phyloP scores from a whole-genome alignment of 108 stramenopile genomes.

The Discostella stelligeroides region DNA sequence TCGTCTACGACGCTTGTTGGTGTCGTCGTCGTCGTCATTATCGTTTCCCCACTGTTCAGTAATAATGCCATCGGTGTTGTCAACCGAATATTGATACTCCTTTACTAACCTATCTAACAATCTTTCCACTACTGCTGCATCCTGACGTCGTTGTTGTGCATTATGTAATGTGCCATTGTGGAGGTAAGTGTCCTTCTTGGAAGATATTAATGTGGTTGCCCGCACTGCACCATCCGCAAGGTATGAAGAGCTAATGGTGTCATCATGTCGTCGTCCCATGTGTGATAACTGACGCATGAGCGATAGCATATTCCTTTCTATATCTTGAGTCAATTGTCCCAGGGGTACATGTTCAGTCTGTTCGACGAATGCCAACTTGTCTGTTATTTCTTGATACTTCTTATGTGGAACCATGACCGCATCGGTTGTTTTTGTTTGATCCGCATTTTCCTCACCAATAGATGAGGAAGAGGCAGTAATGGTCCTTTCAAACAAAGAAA shows the following conservation, averaged over 20 bases:
- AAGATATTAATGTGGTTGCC: background rate
- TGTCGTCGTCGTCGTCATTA: background rate
- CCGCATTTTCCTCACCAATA: too few species aligned
- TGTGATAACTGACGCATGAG: slow-evolving; percentile 32
- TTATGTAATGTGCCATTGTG: background rate
- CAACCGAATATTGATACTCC: background rate
- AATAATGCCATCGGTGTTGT: background rate
- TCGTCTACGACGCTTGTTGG: background rate
- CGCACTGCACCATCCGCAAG: background rate
- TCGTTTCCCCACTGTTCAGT: too few species aligned
- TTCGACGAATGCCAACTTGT: background rate
- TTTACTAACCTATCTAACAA: slow-evolving; percentile 20
- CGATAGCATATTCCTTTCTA: slow-evolving; percentile 23
- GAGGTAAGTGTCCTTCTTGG: background rate
- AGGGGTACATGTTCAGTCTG: slow-evolving; percentile 1
- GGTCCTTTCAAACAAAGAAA: too few species aligned
- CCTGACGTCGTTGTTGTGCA: slow-evolving; percentile 18
- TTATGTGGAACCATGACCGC: too few species aligned
- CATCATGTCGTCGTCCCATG: slow-evolving; percentile 22
- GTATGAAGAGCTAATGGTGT: too few species aligned
- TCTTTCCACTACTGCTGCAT: slow-evolving; percentile 24
- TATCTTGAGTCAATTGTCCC: slow-evolving; percentile 14
- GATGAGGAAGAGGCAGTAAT: too few species aligned
- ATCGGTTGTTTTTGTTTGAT: too few species aligned
- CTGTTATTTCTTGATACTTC: too few species aligned